phyloP scores from a whole-genome alignment of 306 rosid genomes.

The Begonia loranthoides region DNA sequence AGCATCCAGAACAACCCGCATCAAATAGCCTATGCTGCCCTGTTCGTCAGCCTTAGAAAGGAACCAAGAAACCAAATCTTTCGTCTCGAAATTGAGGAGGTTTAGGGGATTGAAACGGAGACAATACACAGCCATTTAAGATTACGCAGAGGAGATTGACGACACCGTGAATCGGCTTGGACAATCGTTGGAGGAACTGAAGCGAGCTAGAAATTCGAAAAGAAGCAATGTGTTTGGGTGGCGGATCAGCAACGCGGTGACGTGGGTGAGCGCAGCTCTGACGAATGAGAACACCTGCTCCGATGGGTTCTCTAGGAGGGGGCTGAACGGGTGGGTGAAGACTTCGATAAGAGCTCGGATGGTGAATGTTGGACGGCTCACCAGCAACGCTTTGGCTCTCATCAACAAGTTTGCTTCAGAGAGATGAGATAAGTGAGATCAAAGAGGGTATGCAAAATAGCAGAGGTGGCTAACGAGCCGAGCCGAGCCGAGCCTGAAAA shows the following conservation, averaged over 20 bases:
- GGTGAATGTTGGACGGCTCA: not conserved
- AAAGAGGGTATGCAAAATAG: no score
- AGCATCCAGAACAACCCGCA: not conserved
- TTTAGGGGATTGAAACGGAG: not conserved
- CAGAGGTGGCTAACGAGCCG: no score
- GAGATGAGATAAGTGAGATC: no score
- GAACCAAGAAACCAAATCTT: not conserved
- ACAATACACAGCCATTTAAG: not conserved
- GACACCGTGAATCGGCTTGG: not conserved
- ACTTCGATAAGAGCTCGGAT: not conserved
- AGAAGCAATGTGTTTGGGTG: not conserved
- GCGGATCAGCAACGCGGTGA: constrained; percentile 25
- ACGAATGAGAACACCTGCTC: constrained; percentile 55
- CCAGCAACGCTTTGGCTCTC: not conserved
- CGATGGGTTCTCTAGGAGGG: constrained; percentile 37
- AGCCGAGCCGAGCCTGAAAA: no score
- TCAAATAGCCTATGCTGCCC: not conserved
- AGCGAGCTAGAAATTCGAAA: not conserved
- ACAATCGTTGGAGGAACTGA: not conserved
- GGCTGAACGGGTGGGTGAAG: not conserved
- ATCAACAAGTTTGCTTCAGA: not conserved
- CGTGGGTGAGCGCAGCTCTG: constrained; percentile 75
- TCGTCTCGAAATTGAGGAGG: not conserved
- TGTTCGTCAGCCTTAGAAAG: not conserved
- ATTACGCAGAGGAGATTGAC: not conserved